Percentiles rank a stretch among this genome's conserved stretches.
phyloP scores from a whole-genome alignment of 805 yeast species.

The Starmerella floricola region DNA sequence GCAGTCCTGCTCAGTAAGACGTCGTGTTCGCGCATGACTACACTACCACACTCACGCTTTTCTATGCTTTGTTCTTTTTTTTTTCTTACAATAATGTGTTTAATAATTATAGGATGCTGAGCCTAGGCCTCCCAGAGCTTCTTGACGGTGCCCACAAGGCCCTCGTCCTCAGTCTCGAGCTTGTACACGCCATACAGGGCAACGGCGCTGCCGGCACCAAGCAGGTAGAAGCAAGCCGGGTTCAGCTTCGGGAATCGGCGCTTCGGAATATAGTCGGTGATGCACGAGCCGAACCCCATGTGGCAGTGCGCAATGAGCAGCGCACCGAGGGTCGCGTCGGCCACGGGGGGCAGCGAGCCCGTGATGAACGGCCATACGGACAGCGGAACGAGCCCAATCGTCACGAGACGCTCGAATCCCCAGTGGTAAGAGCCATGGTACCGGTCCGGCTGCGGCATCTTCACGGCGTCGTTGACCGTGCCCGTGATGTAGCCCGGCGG shows the following conservation, averaged over 20 bases:
- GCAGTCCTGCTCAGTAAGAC: not conserved
- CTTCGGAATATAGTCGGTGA: constrained; percentile 80
- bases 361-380: constrained; percentile 61
- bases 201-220: constrained; percentile 59
- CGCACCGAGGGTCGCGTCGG: constrained; percentile 60
- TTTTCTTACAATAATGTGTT: too few relatives aligned
- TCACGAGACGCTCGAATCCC: constrained; percentile 70
- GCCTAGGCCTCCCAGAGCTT: constrained; percentile 49
- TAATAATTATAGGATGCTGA: too few relatives aligned
- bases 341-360: constrained; percentile 56
- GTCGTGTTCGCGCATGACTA: too few relatives aligned
- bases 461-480: constrained; percentile 82
- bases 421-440: constrained; percentile 84
- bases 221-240: constrained; percentile 50
- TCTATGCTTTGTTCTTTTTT: too few relatives aligned
- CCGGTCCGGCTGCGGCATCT: constrained; percentile 48
- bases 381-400: constrained; percentile 66
- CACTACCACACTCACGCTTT: too few relatives aligned
- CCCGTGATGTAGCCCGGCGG: constrained; percentile 88
- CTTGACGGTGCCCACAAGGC: constrained; percentile 53
- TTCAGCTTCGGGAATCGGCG: constrained; percentile 76
- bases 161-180: constrained; percentile 62
- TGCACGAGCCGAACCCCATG: constrained; percentile 82
- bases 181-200: constrained; percentile 71
- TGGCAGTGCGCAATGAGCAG: constrained; percentile 64